Evolutionary conservation across 2,329 filamentous ascomycete genomes (phyloP), one percentile per base, ranked within the genome.

Genomic region (Cephalotrichum gorgonifer): DNA sequence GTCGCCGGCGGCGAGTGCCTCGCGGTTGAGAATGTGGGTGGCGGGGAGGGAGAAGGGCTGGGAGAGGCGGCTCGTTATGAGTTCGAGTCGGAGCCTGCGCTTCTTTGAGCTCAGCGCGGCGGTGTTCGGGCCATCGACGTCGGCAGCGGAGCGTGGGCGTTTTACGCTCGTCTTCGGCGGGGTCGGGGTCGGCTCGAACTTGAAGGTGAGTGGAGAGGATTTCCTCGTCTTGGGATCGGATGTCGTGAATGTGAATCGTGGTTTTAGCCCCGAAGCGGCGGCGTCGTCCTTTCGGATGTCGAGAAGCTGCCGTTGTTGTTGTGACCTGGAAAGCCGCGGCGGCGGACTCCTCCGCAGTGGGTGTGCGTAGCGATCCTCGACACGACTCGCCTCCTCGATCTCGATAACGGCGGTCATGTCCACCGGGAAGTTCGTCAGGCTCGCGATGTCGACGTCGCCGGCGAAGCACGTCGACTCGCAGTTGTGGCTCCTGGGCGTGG

Each of bases 31-130:
- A 50, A 86, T 85, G 57, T 87, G 82, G 41, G 82, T 81, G 3
- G 84, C 80, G 0, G 84, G 84, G 26, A 77, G 70, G 0, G 83
- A 86, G 62, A 79, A 88, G 1, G 84, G 83, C 44, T 73, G 75
- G 9, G 83, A 86, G 1, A 88, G 76, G 7, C 82, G 75, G 20
- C 82, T 86, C 2, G 85, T 88, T 58, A 86, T 78, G 41, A 87
- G 71, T 20, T 75, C 64, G 2, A 78, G 67, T 1, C 81, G 73
- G 4, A 87, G 65, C 3, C 84, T 73, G 23, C 84, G 77, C 63
- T 87, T 88, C 70, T 88, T 88, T 59, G 66, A 71, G 59, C 69
- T 60, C 50, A 79, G 54, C n/a, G 54, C 56, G 26, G 68, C 68
- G 1, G 74, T 77, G 55, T 72, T 68, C 46, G 70, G 75, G 48